phyloP scores from a whole-genome alignment of 106 monocot genomes.

The Allium fistulosum region DNA sequence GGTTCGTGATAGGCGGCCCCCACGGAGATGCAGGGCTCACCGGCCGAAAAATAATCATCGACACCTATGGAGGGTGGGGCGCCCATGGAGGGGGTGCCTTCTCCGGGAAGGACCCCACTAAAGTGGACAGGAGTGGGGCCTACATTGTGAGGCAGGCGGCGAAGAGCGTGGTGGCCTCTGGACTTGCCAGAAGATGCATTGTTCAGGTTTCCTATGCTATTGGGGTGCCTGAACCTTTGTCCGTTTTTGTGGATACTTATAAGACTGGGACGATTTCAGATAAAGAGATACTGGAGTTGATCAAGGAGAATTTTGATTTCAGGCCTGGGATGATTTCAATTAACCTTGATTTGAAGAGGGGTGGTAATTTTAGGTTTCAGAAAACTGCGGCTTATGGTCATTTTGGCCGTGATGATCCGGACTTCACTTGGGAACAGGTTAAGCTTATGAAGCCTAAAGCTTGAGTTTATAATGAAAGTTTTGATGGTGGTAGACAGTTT shows the following conservation, averaged over 20 bases:
- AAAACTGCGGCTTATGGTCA: conserved; percentile 34
- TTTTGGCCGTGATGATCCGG: conserved; percentile 27
- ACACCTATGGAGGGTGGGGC: conserved; percentile 16
- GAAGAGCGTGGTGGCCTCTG: conserved; percentile 25
- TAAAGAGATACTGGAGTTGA: conserved; percentile 30
- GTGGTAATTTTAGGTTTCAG: conserved; percentile 21
- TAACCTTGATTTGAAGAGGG: conserved; percentile 37
- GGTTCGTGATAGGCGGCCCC: conserved; percentile 23
- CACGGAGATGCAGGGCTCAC: conserved; percentile 29
- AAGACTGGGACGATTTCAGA: conserved; percentile 30
- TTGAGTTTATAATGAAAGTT: neutral
- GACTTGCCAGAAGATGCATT: conserved; percentile 26
- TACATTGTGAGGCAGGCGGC: conserved; percentile 18
- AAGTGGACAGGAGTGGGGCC: conserved; percentile 26
- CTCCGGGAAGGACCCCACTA: conserved; percentile 19
- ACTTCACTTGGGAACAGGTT: conserved; percentile 38
- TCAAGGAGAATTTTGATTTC: conserved; percentile 37
- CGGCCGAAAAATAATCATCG: conserved; percentile 20
- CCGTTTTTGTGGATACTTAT: conserved; percentile 32
- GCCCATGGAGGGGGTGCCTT: conserved; percentile 16
- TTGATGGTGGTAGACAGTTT: no score
- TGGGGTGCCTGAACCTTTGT: conserved; percentile 32
- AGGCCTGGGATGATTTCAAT: conserved; percentile 39
- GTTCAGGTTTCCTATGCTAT: conserved; percentile 36
- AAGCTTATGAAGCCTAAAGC: conserved; percentile 19